A percentile compares a stretch with the other conserved stretches of the same genome.
These are phyloP conservation scores for Litsea cubeba DNA, from an alignment of 164 flowering plant genomes.

Conservation along the genomic window DNA sequence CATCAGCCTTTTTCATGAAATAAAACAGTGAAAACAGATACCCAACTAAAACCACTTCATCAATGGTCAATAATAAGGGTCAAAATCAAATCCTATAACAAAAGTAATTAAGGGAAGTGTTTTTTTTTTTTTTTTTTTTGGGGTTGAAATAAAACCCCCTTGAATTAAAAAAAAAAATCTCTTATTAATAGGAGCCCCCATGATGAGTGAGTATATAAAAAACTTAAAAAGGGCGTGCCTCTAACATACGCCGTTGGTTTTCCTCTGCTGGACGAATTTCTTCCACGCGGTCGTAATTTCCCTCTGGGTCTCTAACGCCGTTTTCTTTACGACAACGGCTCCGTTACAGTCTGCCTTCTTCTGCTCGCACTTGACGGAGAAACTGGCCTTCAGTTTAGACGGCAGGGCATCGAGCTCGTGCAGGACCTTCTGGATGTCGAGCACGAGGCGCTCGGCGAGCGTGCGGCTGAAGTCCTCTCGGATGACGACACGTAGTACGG, in stretches of 20 bases:
- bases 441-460: constrained; percentile 66
- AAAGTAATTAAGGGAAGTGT: neutral
- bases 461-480: constrained; percentile 68
- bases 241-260: constrained; percentile 43
- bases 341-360: neutral
- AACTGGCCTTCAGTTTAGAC: constrained; percentile 9
- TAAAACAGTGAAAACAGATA: too few relatives aligned
- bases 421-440: constrained; percentile 48
- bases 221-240: neutral
- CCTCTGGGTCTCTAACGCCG: constrained; percentile 33
- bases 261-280: constrained; percentile 34
- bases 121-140: neutral
- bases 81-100: neutral
- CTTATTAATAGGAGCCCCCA: neutral
- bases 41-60: neutral
- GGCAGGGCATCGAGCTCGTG: constrained; percentile 52
- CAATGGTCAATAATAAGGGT: neutral
- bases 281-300: constrained; percentile 50
- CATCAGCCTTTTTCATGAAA: too few relatives aligned
- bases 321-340: constrained; percentile 29
- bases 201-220: neutral
- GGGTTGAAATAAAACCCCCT: too few relatives aligned
- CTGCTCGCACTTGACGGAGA: neutral
- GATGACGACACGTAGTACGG: constrained; percentile 62
- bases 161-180: neutral